Percentiles rank a stretch among this genome's conserved stretches.
phyloP scores from a whole-genome alignment of 148 eudicot genomes.

The Rhododendron henanense region DNA sequence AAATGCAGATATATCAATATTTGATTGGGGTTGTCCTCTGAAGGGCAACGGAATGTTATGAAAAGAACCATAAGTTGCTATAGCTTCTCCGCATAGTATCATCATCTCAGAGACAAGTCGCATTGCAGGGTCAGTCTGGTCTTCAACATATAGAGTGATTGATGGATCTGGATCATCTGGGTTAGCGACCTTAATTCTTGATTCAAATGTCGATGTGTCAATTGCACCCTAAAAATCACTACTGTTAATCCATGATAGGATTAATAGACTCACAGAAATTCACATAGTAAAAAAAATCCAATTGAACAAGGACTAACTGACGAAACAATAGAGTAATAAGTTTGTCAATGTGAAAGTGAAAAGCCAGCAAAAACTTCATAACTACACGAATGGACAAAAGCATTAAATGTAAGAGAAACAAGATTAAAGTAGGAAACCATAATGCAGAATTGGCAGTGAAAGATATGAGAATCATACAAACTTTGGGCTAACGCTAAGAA shows the following conservation, averaged over 20 bases:
- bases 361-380: too few relatives aligned
- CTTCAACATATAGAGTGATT: conserved; percentile 84
- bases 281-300: background rate
- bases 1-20: conserved; percentile 74
- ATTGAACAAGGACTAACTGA: background rate
- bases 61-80: conserved; percentile 75
- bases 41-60: conserved; percentile 79
- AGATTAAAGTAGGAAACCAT: background rate
- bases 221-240: conserved; percentile 67
- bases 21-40: conserved; percentile 87
- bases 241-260: background rate
- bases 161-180: conserved; percentile 89
- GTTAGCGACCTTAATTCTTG: conserved; percentile 80
- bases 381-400: background rate
- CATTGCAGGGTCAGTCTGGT: conserved; percentile 89
- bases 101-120: conserved; percentile 98
- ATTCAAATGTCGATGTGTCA: conserved; percentile 72
- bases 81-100: conserved; percentile 95
- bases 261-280: background rate
- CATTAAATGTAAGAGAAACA: background rate
- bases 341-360: background rate
- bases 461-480: background rate
- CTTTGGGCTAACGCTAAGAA: background rate
- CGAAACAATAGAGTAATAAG: background rate
- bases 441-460: background rate